phyloP scores from a whole-genome alignment of 495 filamentous ascomycete species.

The Friedmanniomyces endolithicus region DNA sequence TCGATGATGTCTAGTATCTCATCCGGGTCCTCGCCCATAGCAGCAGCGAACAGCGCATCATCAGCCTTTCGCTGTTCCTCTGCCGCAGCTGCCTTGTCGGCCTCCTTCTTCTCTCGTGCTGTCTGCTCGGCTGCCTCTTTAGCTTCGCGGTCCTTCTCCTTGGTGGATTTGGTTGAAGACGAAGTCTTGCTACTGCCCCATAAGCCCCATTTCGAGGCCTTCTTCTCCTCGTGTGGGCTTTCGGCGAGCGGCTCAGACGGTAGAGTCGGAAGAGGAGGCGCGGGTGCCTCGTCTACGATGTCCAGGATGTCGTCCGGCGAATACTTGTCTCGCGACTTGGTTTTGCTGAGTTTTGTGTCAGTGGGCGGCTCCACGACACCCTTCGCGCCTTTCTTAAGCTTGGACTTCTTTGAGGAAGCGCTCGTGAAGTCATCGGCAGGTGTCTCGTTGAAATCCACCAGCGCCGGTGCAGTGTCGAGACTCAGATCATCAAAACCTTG shows the following conservation, averaged over 20 bases:
- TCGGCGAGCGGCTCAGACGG: background rate
- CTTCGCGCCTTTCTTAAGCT: conserved; percentile 24
- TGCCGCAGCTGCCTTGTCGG: conserved; percentile 15
- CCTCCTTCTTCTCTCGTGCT: conserved; percentile 19
- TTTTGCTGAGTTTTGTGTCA: conserved; percentile 13
- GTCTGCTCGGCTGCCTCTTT: conserved; percentile 9
- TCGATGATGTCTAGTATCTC: conserved; percentile 26
- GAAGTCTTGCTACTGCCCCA: conserved; percentile 6
- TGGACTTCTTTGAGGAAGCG: conserved; percentile 19
- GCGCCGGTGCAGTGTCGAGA: background rate
- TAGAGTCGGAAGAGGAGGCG: background rate
- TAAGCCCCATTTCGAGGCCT: conserved; percentile 13
- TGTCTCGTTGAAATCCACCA: conserved; percentile 13
- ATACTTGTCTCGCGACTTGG: conserved; percentile 19
- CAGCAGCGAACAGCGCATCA: conserved; percentile 19
- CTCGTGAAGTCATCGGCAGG: conserved; percentile 22
- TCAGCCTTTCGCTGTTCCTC: conserved; percentile 17
- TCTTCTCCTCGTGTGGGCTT: conserved; percentile 16
- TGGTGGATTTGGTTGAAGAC: background rate
- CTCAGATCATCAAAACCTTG: conserved; percentile 10
- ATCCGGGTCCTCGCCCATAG: conserved; percentile 25
- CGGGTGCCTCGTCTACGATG: conserved; percentile 14
- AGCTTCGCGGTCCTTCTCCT: conserved; percentile 13
- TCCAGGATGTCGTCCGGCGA: conserved; percentile 12
- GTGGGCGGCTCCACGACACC: conserved; percentile 2